phyloP scores from a whole-genome alignment of 768 basidiomycete species.

The Mycena venus region DNA sequence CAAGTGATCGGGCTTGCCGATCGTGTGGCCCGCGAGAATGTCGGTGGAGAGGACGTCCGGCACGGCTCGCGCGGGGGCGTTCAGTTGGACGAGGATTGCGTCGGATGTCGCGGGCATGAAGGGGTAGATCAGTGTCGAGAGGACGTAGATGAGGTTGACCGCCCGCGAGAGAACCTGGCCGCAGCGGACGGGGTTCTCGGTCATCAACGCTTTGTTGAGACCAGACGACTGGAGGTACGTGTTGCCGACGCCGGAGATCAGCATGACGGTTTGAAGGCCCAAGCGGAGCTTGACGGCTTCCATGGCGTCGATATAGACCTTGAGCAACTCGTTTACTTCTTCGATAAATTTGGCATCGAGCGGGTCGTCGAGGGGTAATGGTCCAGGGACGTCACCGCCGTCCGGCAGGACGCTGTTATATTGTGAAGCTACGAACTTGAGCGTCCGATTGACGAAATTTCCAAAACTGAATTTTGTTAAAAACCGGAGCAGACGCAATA shows the following conservation, averaged over 20 bases:
- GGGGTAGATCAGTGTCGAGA: slow-evolving; percentile 89
- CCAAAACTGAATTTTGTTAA: slow-evolving; percentile 80
- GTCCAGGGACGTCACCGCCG: slow-evolving; percentile 76
- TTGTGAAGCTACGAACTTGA: slow-evolving; percentile 93
- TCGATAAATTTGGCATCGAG: slow-evolving; percentile 82
- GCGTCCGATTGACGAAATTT: slow-evolving; percentile 95
- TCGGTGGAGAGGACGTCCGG: slow-evolving; percentile 83
- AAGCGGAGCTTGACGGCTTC: slow-evolving; percentile 91
- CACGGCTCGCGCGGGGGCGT: slow-evolving; percentile 87
- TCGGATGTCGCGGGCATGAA: slow-evolving; percentile 96
- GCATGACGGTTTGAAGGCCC: slow-evolving; percentile 92
- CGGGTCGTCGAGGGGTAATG: slow-evolving; percentile 75
- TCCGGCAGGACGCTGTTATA: slow-evolving; percentile 88
- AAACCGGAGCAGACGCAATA: neutral
- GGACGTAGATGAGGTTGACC: slow-evolving; percentile 91
- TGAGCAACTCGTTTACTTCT: slow-evolving; percentile 83
- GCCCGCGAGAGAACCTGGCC: slow-evolving; percentile 92
- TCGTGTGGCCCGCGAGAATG: slow-evolving; percentile 86
- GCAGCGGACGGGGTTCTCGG: slow-evolving; percentile 85
- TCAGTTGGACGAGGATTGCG: slow-evolving; percentile 86
- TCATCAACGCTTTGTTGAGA: slow-evolving; percentile 90
- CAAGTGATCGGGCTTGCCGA: slow-evolving; percentile 89
- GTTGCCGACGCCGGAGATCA: slow-evolving; percentile 90
- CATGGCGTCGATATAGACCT: slow-evolving; percentile 88
- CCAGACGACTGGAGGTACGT: slow-evolving; percentile 94